These are phyloP conservation scores for Aspergillus aculeatus DNA, from an alignment of 2,329 filamentous ascomycete species.

Conservation along the genomic window DNA sequence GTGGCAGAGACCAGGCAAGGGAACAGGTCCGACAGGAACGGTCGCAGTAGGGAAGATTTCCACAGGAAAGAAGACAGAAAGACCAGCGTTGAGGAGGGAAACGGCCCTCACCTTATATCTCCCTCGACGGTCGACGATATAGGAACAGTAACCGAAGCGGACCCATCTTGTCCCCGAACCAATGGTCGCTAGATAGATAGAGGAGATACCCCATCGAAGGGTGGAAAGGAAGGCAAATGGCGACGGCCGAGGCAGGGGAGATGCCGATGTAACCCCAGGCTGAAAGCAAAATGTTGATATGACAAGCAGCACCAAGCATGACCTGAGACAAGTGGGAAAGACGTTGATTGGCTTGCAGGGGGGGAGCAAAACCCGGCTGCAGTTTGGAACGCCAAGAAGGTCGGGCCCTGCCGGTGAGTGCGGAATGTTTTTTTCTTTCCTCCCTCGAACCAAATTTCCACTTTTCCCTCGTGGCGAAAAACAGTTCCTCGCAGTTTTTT, in stretches of 20 bases:
- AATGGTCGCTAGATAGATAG: background rate
- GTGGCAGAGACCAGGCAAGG: constrained; percentile 13
- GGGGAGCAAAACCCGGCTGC: constrained; percentile 1
- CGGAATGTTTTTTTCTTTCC: constrained; percentile 5
- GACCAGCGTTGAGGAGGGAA: constrained; percentile 13
- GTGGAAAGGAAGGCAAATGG: constrained; percentile 14
- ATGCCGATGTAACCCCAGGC: constrained; percentile 33
- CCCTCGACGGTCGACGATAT: constrained; percentile 19
- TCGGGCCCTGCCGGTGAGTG: constrained; percentile 13
- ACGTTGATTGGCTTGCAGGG: constrained; percentile 12
- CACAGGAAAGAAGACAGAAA: constrained; percentile 11
- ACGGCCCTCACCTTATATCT: constrained; percentile 25
- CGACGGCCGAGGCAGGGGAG: constrained; percentile 10
- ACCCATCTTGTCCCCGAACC: constrained; percentile 69
- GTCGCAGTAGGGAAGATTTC: constrained; percentile 9
- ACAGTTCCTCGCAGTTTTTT: background rate
- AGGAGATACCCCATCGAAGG: constrained; percentile 6
- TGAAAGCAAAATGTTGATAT: constrained; percentile 13
- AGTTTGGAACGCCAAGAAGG: constrained; percentile 6
- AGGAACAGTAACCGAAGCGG: constrained; percentile 61
- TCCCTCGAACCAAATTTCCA: background rate
- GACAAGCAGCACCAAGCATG: constrained; percentile 24
- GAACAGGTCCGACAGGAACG: constrained; percentile 4
- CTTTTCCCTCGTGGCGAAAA: constrained; percentile 9
- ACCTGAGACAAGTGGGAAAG: constrained; percentile 7